Evolutionary conservation across 164 flowering plant genomes (phyloP).

Genomic region (Magnolia kwangsiensis): DNA sequence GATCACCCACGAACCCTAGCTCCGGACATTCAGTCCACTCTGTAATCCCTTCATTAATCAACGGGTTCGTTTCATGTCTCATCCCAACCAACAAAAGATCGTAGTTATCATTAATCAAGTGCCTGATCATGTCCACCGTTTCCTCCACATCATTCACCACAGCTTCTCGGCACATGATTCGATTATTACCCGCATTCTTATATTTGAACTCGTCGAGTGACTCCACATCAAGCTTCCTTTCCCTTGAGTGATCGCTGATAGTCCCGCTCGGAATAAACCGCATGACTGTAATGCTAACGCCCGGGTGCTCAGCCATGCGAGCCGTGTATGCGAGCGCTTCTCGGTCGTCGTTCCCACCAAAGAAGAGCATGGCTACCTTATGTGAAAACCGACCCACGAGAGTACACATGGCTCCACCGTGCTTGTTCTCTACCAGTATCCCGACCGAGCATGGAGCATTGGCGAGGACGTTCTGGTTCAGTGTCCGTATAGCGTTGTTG

Average conservation of each 20-base stretch:
- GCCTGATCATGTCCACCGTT: slow-evolving; percentile 14
- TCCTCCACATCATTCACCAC: slow-evolving; percentile 20
- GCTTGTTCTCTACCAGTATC: slow-evolving; percentile 31
- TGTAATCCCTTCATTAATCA: slow-evolving; percentile 9
- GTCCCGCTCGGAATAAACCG: background rate
- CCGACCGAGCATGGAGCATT: slow-evolving; percentile 47
- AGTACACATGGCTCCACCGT: background rate
- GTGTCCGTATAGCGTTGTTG: slow-evolving; percentile 3
- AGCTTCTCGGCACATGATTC: slow-evolving; percentile 24
- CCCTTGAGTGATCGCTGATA: background rate
- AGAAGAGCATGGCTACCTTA: slow-evolving; percentile 28
- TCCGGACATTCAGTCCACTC: slow-evolving; percentile 31
- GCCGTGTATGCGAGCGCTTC: slow-evolving; percentile 33
- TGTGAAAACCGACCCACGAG: slow-evolving; percentile 1
- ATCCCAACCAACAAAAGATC: slow-evolving; percentile 35
- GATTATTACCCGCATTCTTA: slow-evolving; percentile 4
- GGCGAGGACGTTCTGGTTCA: slow-evolving; percentile 26
- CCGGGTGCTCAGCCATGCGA: slow-evolving; percentile 12
- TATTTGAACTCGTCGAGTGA: slow-evolving; percentile 16
- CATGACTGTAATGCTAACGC: slow-evolving; percentile 5
- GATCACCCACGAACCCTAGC: slow-evolving; percentile 38
- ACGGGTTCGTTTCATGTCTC: slow-evolving; percentile 24
- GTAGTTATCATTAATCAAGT: slow-evolving; percentile 9
- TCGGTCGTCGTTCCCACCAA: slow-evolving; percentile 36
- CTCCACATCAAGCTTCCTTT: slow-evolving; percentile 22